Base-by-base conservation (phyloP, 1,284 basidiomycete species). In the Microbotryum lychnidis-dioicae region DNA sequence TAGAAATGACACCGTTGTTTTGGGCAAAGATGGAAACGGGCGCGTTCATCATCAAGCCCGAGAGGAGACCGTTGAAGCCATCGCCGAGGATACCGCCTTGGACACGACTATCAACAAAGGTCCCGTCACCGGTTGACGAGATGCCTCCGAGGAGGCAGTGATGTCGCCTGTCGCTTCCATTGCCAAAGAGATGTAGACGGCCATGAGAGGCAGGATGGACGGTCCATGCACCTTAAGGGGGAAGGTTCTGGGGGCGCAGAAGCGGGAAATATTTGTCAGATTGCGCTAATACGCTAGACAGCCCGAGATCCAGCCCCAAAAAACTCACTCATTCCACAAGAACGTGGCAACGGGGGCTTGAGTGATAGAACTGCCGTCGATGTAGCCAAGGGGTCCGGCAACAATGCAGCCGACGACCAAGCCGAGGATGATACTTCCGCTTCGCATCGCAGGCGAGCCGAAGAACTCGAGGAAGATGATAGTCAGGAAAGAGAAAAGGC, bases 81-180 rank as follows among this genome's bases (percentile, higher is more conserved):
- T 83, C 64, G 61, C 86, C 84, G 67, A 91, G 77, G 25, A 92
- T 80, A 47, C 89, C 89, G n/a, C 89, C 88, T 75, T 89, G 87
- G 50, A 91, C 86, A 9, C 89, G 80, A 1, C 82, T 81, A 73
- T 91, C 87, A 89, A 91, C 3, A 66, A 59, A 6, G 64, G 49
- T 3, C 73, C 73, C 16, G 65, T 63, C 37, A 75, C 74, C 23
- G 70, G 69, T 45, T 88, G 79, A 12, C 83, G 81, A 2, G 87
- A 89, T 4, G 89, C 87, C 73, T 92, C 90, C 1, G 86, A 84
- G 5, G 86, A 86, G 0, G 89, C 87, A 0, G 89, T 90, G 68
- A 91, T 85, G 70, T 91, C 89, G 1, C 89, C 89, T 54, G 89
- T 89, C 5, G 87, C 86, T 74, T 91, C 89, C 84, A 89, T 87